Percentiles rank a stretch among this genome's conserved stretches.
These are phyloP conservation scores for Colletotrichum sp. DNA, from an alignment of 2,329 filamentous ascomycete genomes.

Conservation along the genomic window DNA sequence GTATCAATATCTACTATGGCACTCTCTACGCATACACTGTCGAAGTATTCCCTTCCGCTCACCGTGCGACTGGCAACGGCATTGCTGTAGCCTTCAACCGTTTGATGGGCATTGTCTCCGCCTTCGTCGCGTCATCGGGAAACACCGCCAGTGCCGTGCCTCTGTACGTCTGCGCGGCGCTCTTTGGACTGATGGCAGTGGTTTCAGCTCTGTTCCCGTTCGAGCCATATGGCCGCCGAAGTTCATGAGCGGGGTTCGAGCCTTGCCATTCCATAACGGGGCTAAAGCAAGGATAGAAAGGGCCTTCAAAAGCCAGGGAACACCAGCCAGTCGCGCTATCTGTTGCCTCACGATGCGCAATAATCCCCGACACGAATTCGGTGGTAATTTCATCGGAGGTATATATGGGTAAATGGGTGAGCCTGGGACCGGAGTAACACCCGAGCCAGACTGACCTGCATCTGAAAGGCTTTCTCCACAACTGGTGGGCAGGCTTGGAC, in stretches of 20 bases:
- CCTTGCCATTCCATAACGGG: neutral
- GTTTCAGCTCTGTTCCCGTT: conserved; percentile 67
- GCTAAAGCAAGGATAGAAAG: neutral
- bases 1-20: conserved; percentile 75
- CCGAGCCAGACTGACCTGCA: neutral
- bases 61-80: conserved; percentile 77
- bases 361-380: neutral
- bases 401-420: neutral
- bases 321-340: neutral
- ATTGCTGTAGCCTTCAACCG: conserved; percentile 74
- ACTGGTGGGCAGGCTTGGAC: neutral
- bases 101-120: conserved; percentile 76
- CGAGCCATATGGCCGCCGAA: conserved; percentile 67
- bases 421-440: neutral
- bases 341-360: neutral
- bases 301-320: neutral
- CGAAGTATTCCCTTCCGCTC: conserved; percentile 69
- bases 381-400: neutral
- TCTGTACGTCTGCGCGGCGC: conserved; percentile 71
- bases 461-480: neutral
- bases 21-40: conserved; percentile 70
- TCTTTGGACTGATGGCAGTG: conserved; percentile 67
- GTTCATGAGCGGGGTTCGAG: conserved; percentile 35
- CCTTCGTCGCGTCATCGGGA: conserved; percentile 68
- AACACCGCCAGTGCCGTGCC: conserved; percentile 67